Percentiles rank a stretch among this genome's conserved stretches.
Conservation (phyloP, 2,329 filamentous ascomycete genomes). For the Periconia macrospinosa region DNA sequence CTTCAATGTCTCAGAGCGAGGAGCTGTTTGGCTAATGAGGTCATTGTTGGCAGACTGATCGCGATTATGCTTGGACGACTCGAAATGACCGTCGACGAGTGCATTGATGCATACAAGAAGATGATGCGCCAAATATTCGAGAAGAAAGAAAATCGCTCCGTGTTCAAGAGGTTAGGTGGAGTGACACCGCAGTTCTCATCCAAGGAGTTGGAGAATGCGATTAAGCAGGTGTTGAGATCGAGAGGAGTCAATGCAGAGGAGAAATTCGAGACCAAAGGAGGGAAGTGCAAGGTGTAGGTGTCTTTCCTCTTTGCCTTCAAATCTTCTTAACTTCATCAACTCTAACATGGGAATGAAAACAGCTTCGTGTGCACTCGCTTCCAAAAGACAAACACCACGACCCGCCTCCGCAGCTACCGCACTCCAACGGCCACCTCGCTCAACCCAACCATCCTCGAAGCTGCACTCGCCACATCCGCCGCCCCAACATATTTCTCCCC, state of each 20-base stretch:
- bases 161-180: conserved; percentile 2
- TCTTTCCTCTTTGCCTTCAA: neutral
- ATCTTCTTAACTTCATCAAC: neutral
- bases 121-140: conserved; percentile 15
- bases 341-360: neutral
- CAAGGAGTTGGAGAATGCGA: conserved; percentile 11
- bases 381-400: conserved; percentile 46
- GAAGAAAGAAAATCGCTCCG: conserved; percentile 8
- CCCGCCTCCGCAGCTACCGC: conserved; percentile 36
- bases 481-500: conserved; percentile 36
- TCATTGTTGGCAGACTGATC: conserved; percentile 11
- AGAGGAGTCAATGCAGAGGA: conserved; percentile 5
- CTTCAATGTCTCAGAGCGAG: no score
- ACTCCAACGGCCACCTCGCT: conserved; percentile 9
- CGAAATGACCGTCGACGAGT: conserved; percentile 20
- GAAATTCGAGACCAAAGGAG: conserved; percentile 9
- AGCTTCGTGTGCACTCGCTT: conserved; percentile 46
- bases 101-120: conserved; percentile 17
- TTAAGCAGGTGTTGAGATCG: conserved; percentile 8
- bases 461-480: conserved; percentile 32
- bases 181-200: conserved; percentile 16
- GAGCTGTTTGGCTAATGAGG: neutral
- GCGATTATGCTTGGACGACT: conserved; percentile 24
- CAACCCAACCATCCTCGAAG: conserved; percentile 25
- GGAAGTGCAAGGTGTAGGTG: conserved; percentile 22